Evolutionary conservation across 768 basidiomycete species (phyloP).

Genomic region (Auricularia cornea): DNA sequence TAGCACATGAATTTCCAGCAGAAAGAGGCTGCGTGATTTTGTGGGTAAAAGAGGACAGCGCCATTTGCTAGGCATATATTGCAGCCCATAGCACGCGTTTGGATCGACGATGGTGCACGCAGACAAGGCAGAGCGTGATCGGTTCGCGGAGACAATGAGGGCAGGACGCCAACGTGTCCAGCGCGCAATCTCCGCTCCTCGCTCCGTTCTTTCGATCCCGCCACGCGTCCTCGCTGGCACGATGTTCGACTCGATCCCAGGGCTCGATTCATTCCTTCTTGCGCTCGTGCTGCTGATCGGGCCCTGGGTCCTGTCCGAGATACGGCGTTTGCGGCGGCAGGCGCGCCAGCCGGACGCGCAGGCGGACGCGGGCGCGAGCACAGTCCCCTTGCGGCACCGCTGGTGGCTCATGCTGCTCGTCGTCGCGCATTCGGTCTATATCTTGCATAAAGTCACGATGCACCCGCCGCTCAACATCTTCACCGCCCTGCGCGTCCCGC

Average conservation of each 20-base stretch:
- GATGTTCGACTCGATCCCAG: neutral
- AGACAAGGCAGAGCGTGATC: no score
- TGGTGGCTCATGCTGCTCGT: constrained; percentile 4
- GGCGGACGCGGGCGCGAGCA: neutral
- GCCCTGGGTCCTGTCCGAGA: constrained; percentile 2
- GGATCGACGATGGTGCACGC: no score
- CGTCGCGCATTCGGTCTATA: constrained; percentile 38
- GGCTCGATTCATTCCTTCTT: neutral
- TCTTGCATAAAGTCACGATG: constrained; percentile 38
- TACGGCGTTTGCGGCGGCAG: neutral
- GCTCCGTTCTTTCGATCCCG: neutral
- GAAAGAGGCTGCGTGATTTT: no score
- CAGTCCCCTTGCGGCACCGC: neutral
- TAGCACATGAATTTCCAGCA: no score
- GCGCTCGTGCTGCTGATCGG: neutral
- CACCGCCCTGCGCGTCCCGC: constrained; percentile 41
- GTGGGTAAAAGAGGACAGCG: no score
- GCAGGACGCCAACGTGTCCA: neutral
- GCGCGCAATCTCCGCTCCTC: neutral
- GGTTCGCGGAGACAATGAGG: no score
- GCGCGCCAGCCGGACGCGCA: neutral
- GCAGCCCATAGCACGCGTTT: no score
- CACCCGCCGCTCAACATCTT: constrained; percentile 57
- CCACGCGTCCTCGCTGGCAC: no score
- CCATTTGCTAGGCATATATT: no score